Evolutionary conservation across 1,139 yeast species (phyloP).

Genomic region (Lodderomyces elongisporus): DNA sequence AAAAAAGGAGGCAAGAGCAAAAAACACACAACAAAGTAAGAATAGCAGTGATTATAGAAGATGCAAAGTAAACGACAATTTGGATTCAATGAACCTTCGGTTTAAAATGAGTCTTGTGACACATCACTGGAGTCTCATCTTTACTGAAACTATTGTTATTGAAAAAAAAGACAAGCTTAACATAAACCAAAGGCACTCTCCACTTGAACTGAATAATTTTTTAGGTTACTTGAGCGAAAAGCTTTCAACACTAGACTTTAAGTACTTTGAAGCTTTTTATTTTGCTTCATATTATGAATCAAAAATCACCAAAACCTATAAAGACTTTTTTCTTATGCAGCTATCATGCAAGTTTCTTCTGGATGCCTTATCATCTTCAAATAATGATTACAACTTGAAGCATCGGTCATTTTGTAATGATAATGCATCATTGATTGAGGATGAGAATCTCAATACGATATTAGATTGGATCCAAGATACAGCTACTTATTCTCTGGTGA

Average conservation of each 20-base stretch:
- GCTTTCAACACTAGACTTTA: constrained; percentile 9
- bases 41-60: not conserved
- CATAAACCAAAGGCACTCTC: no score
- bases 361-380: constrained; percentile 9
- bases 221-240: constrained; percentile 4
- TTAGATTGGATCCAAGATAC: constrained; percentile 9
- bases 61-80: constrained; percentile 18
- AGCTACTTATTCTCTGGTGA: constrained; percentile 15
- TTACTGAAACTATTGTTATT: constrained; percentile 6
- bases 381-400: not conserved
- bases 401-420: not conserved
- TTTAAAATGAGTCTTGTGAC: constrained; percentile 18
- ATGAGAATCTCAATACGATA: constrained; percentile 6
- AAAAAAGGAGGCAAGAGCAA: constrained; percentile 13
- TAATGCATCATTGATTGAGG: not conserved
- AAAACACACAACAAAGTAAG: not conserved
- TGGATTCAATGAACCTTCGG: constrained; percentile 26
- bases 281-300: constrained; percentile 3
- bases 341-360: constrained; percentile 8
- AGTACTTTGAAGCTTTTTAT: constrained; percentile 11
- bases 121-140: constrained; percentile 20
- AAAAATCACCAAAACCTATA: constrained; percentile 4
- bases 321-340: constrained; percentile 9
- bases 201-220: no score
- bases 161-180: no score